Conservation (phyloP, 768 basidiomycete species). For the Clitopilus passeckerianus region DNA sequence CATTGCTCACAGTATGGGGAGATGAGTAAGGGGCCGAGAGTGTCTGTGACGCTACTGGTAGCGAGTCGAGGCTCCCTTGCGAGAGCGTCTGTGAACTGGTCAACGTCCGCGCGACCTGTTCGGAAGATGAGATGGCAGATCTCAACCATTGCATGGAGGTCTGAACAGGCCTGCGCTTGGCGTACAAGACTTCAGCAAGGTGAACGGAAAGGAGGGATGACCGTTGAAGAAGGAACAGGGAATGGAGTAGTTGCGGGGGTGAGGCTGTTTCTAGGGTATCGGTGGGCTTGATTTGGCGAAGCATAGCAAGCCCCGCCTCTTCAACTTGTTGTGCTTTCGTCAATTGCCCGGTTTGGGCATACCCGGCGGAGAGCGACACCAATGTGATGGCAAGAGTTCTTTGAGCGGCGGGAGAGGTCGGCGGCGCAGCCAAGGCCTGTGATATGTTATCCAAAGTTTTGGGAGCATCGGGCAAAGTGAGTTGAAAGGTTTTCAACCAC, state of each 20-base stretch:
- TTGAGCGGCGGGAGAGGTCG: conserved; percentile 59
- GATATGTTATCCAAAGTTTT: conserved; percentile 12
- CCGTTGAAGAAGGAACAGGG: conserved; percentile 64
- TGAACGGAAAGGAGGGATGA: conserved; percentile 71
- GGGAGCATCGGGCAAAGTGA: conserved; percentile 30
- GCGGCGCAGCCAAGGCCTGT: conserved; percentile 31
- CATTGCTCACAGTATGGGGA: conserved; percentile 46
- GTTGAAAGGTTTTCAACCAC: conserved; percentile 59
- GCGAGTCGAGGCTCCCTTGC: conserved; percentile 24
- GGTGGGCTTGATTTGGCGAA: conserved; percentile 50
- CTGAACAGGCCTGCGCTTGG: conserved; percentile 31
- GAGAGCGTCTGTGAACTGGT: conserved; percentile 33
- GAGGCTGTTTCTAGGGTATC: conserved; percentile 37
- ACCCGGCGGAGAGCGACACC: conserved; percentile 68
- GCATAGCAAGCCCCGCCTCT: conserved; percentile 47
- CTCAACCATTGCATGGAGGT: conserved; percentile 52
- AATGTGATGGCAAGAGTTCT: conserved; percentile 56
- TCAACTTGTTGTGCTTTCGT: conserved; percentile 51
- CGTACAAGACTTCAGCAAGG: conserved; percentile 66
- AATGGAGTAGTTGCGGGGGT: conserved; percentile 58
- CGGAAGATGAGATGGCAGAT: conserved; percentile 63
- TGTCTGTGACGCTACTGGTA: conserved; percentile 5
- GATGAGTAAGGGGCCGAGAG: conserved; percentile 26
- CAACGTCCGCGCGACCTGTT: conserved; percentile 54
- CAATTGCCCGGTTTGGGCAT: conserved; percentile 55